Evolutionary conservation across 805 yeast genomes (phyloP), one percentile per base, ranked within the genome.

Genomic region (Lachancea meyersii): DNA sequence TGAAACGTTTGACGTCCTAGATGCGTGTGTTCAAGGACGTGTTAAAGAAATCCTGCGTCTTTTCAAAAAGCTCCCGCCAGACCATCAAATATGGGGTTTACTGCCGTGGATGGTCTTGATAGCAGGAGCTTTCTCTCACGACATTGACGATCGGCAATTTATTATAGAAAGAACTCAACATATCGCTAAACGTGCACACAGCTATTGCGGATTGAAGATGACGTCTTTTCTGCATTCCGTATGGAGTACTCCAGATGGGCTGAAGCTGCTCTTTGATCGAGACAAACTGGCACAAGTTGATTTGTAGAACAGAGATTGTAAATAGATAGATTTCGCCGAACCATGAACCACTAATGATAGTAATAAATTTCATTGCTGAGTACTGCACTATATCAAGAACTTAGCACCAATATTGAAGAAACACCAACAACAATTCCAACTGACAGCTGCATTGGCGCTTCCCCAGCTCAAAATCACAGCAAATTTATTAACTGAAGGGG

Each of bases 161-260:
- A 47, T 52, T 16, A 35, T 46, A 21, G 48, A 48, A 20, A 42
- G 39, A 11, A 46, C 42, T 9, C 41, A 46, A 23, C 42, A 45
- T 11, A 49, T 50, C 45, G 52, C 54, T 5, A 52, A 49, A 11
- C 43, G 52, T 1, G 51, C 53, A 6, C 56, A 54, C 38, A 50
- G 53, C 23, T 49, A 54, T 36, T 47, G 46, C 23, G 51, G 55
- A 8, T 36, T 43, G 24, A 53, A 47, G 32, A 52, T 54, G 35
- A 26, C 48, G 8, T 24, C 42, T 24, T 48, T 52, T 35, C 30
- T 52, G 24, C 47, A 53, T 18, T 47, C 40, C 23, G 49, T 50
- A 14, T 54, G 55, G 58, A 48, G 36, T 18, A 40, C 51, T 21
- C 45, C 39, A 4, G 43, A 48, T 13, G 48, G 50, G 14, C 33